These are phyloP conservation scores for Claviceps digitariae DNA, from an alignment of 2,329 filamentous ascomycete genomes.

Conservation along the genomic window DNA sequence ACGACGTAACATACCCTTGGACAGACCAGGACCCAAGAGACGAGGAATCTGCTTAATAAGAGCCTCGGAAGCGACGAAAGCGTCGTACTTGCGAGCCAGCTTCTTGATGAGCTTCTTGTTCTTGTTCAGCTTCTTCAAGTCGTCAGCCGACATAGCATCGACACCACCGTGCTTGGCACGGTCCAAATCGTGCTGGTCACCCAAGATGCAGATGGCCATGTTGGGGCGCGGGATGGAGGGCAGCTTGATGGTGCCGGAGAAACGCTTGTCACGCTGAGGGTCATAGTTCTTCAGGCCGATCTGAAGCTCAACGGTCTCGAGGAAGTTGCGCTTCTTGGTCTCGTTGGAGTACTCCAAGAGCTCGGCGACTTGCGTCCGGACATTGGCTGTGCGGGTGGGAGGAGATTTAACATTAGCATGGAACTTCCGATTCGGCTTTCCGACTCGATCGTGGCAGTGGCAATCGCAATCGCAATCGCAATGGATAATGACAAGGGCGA, in stretches of 20 bases:
- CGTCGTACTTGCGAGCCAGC: constrained; percentile 99
- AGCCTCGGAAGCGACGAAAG: constrained; percentile 92
- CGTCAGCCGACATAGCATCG: constrained; percentile 95
- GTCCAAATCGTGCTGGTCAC: constrained; percentile 92
- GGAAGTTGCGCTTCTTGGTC: constrained; percentile 97
- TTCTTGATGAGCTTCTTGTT: constrained; percentile 99
- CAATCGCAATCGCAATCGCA: background rate
- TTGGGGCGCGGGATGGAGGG: constrained; percentile 80
- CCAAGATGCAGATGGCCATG: constrained; percentile 68
- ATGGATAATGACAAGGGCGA: background rate
- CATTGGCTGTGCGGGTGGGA: constrained; percentile 57
- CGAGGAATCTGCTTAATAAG: constrained; percentile 99
- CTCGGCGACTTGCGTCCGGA: constrained; percentile 86
- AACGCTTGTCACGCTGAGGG: constrained; percentile 99
- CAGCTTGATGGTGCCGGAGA: constrained; percentile 97
- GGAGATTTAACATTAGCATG: constrained; percentile 17
- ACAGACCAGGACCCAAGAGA: constrained; percentile 97
- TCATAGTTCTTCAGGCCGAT: constrained; percentile 99
- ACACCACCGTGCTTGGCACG: constrained; percentile 98
- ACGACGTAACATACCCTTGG: constrained; percentile 60
- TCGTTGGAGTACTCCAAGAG: constrained; percentile 88
- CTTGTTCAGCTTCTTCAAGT: constrained; percentile 99
- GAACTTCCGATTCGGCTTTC: background rate
- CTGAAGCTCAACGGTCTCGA: constrained; percentile 83
- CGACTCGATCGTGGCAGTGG: background rate